These are phyloP conservation scores for Cladophialophora yegresii DNA, from an alignment of 2,329 filamentous ascomycete genomes.

Conservation along the genomic window DNA sequence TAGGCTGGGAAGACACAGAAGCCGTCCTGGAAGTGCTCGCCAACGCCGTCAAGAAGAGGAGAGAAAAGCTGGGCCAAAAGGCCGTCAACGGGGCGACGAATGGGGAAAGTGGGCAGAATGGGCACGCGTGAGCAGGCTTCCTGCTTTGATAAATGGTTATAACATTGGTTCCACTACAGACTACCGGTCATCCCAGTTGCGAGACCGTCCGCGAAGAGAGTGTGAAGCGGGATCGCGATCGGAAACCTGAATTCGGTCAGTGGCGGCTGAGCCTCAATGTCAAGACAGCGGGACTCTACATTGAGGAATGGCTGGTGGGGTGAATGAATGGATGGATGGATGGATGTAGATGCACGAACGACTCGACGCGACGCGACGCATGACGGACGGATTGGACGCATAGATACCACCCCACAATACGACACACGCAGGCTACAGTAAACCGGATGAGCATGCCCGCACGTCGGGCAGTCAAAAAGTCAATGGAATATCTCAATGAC, in stretches of 20 bases:
- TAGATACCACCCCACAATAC: neutral
- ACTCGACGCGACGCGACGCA: neutral
- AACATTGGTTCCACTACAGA: neutral
- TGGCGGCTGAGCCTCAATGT: neutral
- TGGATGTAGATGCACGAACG: neutral
- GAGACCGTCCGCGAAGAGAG: neutral
- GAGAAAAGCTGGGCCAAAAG: conserved; percentile 48
- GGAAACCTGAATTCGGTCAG: neutral
- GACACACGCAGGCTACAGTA: neutral
- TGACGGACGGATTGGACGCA: neutral
- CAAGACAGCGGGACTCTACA: neutral
- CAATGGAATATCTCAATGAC: neutral
- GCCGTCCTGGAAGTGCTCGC: conserved; percentile 75
- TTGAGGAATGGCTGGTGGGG: neutral
- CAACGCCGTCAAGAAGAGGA: conserved; percentile 73
- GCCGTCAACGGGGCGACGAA: conserved; percentile 19
- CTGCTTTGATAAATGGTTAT: neutral
- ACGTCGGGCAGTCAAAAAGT: neutral
- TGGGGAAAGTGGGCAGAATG: conserved; percentile 28
- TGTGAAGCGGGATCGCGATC: neutral
- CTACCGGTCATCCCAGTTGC: neutral
- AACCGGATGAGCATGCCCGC: neutral
- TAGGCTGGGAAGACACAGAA: conserved; percentile 89
- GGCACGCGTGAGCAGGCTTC: conserved; percentile 9
- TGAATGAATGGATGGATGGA: neutral